Conservation (phyloP, 208 protist genomes). For the Trypanosoma vivax region DNA sequence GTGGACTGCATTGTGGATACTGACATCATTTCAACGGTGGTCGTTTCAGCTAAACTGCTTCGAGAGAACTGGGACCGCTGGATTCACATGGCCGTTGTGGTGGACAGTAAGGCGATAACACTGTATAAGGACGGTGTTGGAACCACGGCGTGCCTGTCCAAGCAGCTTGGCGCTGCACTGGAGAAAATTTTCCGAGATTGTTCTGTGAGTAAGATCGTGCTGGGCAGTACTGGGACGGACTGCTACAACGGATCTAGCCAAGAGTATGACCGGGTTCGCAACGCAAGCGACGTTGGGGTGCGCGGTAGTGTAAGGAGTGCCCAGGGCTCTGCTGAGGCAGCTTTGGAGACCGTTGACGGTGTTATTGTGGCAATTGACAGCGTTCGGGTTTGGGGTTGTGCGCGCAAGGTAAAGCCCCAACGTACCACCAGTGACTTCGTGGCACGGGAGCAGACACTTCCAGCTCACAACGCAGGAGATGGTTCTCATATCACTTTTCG, state of each 20-base stretch:
- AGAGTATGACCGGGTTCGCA: neutral
- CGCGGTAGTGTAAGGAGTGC: constrained; percentile 1
- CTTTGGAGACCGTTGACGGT: neutral
- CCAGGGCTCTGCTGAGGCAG: neutral
- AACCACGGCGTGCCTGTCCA: constrained; percentile 18
- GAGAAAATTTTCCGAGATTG: constrained; percentile 14
- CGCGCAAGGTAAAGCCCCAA: constrained; percentile 19
- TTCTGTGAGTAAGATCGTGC: constrained; percentile 3
- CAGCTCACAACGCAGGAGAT: constrained; percentile 13
- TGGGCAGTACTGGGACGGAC: constrained; percentile 5
- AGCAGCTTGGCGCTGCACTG: constrained; percentile 4
- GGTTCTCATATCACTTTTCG: constrained; percentile 25
- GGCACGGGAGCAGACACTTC: constrained; percentile 29
- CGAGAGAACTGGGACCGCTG: constrained; percentile 44
- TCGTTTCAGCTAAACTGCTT: constrained; percentile 17
- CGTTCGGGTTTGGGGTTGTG: constrained; percentile 34
- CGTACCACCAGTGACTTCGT: constrained; percentile 34
- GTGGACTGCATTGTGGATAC: constrained; percentile 18
- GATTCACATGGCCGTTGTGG: constrained; percentile 41
- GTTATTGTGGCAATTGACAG: constrained; percentile 32
- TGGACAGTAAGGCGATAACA: constrained; percentile 32
- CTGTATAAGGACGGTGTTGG: constrained; percentile 36
- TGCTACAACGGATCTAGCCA: too few relatives aligned
- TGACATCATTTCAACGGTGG: neutral
- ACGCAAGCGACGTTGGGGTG: neutral